These are phyloP conservation scores for Zymoseptoria brevis DNA, from an alignment of 2,329 filamentous ascomycete species.

Conservation along the genomic window DNA sequence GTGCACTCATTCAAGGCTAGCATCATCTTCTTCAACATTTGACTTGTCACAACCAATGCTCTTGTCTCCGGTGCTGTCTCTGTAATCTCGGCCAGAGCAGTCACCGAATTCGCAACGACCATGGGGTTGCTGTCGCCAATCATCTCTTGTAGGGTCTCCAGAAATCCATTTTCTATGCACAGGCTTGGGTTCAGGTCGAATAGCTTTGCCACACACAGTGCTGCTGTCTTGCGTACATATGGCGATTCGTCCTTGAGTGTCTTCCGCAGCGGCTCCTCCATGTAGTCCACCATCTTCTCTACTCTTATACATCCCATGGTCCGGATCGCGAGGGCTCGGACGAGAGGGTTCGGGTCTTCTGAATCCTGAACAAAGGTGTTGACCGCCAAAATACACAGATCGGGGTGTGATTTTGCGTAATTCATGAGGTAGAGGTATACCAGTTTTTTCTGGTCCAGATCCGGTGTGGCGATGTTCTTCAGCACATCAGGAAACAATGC, in stretches of 20 bases:
- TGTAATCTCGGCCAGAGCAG: slow-evolving; percentile 81
- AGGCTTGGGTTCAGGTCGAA: slow-evolving; percentile 89
- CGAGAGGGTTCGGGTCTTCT: slow-evolving; percentile 93
- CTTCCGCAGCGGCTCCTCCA: slow-evolving; percentile 95
- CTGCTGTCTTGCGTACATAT: slow-evolving; percentile 95
- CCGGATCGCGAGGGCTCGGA: slow-evolving; percentile 87
- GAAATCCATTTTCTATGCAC: slow-evolving; percentile 93
- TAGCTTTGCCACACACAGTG: slow-evolving; percentile 94
- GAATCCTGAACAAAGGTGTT: slow-evolving; percentile 99
- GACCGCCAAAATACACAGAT: slow-evolving; percentile 95
- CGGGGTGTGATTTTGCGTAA: slow-evolving; percentile 97
- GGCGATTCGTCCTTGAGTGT: slow-evolving; percentile 95
- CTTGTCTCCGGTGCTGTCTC: slow-evolving; percentile 86
- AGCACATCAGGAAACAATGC: slow-evolving; percentile 93
- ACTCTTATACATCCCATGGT: slow-evolving; percentile 99
- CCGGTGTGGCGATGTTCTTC: slow-evolving; percentile 93
- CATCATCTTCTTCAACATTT: slow-evolving; percentile 86
- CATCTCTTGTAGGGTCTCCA: slow-evolving; percentile 88
- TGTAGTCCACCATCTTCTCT: slow-evolving; percentile 99
- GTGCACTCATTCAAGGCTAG: slow-evolving; percentile 97
- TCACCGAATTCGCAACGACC: slow-evolving; percentile 97
- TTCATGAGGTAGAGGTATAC: slow-evolving; percentile 99
- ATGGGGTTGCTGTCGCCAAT: slow-evolving; percentile 97
- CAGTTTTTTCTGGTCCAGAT: slow-evolving; percentile 98
- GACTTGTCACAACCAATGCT: slow-evolving; percentile 72